Base-by-base conservation (phyloP, 805 yeast species). In the Metschnikowia peoriensis region DNA sequence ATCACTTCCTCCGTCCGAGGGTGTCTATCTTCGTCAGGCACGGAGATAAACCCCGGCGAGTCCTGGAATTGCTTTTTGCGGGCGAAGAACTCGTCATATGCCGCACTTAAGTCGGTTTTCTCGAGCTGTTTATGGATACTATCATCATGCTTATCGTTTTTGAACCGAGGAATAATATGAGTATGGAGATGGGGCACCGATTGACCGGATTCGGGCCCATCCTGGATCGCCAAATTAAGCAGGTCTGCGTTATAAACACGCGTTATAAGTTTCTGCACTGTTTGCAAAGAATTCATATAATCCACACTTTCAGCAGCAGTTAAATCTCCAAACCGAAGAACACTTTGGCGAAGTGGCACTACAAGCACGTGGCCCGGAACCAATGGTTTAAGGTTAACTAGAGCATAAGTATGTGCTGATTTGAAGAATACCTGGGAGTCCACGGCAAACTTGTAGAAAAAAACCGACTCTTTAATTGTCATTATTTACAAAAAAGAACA, bases 141-240 rank as follows among this genome's bases (percentile, higher is more conserved):
- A 39, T 81, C 84, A 65, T 89, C 97, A 0, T 66, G 71, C 0
- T 71, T 71, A 61, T 87, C 85, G 4, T 73, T 72, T 47, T 73
- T 76, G 65, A 79, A 84, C 40, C 99, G 77, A 7, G 99, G 99
- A 17, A 94, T 91, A 16, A 94, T 71, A 66, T 94, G 99, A 17
- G 97, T 87, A 67, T 94, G 99, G 29, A 93, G 77, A 69, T 94
- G 99, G 6, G 97, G 96, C 2, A 94, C 85, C n/a, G 92, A 82
- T 66, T 94, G 99, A 4, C 99, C 99, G 1, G 97, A 93, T 46
- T 90, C 90, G 0, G 91, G 88, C 0, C 99, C 99, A 66, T 94
- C 99, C 67, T 94, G 99, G 53, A 96, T 89, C 10, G 97, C 93
- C 39, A 94, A 79, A 65, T 96, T 96, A 54, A 91, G 64, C 1